Percentiles rank a stretch among this genome's conserved stretches.
phyloP scores from a whole-genome alignment of 768 basidiomycete species.

The Phanerochaete carnosa region DNA sequence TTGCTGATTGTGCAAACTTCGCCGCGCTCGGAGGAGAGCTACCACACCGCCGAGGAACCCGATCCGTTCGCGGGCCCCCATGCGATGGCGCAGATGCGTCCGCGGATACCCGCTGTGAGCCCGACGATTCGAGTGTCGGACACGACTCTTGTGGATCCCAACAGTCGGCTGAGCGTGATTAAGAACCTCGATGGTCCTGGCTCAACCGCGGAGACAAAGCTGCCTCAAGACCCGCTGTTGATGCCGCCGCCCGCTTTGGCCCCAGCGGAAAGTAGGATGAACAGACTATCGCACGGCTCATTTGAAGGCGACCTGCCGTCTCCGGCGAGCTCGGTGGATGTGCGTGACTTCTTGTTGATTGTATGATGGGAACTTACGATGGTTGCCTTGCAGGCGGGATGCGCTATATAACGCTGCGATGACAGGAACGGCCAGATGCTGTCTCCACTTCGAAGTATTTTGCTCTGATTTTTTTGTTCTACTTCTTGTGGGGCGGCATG shows the following conservation, averaged over 20 bases:
- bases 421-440: not conserved
- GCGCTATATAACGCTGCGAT: not conserved
- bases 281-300: slow-evolving; percentile 12
- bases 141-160: not conserved
- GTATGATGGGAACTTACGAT: not conserved
- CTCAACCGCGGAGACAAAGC: not conserved
- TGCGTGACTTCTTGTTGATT: not conserved
- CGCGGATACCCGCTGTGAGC: not conserved
- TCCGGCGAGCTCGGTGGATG: not conserved
- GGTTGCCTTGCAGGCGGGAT: not conserved
- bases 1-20: slow-evolving; percentile 8
- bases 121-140: slow-evolving; percentile 11
- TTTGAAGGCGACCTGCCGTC: not conserved
- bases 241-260: slow-evolving; percentile 2
- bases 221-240: not conserved
- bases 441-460: not conserved
- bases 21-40: not conserved
- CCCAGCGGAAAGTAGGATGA: not conserved
- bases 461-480: not conserved
- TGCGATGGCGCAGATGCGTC: slow-evolving; percentile 6
- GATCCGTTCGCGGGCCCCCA: slow-evolving; percentile 15
- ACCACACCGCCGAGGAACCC: not conserved
- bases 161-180: not conserved
- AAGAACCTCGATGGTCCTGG: not conserved
- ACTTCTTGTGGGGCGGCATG: not conserved